Evolutionary conservation across 208 protist genomes (phyloP).

Genomic region (Wallacemonas collosoma): DNA sequence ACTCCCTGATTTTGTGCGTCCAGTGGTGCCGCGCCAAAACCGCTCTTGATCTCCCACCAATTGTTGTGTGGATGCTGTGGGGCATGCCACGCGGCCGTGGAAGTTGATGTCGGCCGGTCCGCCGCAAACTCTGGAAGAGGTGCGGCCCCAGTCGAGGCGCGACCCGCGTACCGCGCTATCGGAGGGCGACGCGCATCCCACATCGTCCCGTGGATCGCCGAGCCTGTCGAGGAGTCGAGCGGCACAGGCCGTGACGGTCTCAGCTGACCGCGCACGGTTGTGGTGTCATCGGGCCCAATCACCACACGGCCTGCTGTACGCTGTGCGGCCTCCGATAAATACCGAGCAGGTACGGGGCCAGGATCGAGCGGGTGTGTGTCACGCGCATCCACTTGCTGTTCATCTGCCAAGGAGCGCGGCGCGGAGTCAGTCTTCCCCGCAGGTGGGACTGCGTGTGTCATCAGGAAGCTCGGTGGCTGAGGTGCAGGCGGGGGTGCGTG

Average conservation of each 20-base stretch:
- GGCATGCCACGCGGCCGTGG: too few relatives aligned
- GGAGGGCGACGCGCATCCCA: not conserved
- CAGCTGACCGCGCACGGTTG: not conserved
- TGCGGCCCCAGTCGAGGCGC: not conserved
- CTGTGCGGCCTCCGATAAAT: not conserved
- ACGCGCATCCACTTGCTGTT: not conserved
- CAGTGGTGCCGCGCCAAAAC: not conserved
- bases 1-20: too few relatives aligned
- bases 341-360: not conserved
- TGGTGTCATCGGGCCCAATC: not conserved
- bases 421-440: too few relatives aligned
- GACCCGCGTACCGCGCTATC: not conserved
- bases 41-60: conserved; percentile 11
- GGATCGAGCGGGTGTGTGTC: not conserved
- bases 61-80: not conserved
- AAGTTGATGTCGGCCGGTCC: too few relatives aligned
- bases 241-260: not conserved
- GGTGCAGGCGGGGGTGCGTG: not conserved
- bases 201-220: too few relatives aligned
- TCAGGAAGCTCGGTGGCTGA: conserved; percentile 11
- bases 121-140: not conserved
- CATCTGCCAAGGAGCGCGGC: not conserved
- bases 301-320: not conserved
- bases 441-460: not conserved
- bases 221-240: not conserved